Evolutionary conservation across 768 basidiomycete species (phyloP).

Genomic region (Phlebiopsis gigantea): DNA sequence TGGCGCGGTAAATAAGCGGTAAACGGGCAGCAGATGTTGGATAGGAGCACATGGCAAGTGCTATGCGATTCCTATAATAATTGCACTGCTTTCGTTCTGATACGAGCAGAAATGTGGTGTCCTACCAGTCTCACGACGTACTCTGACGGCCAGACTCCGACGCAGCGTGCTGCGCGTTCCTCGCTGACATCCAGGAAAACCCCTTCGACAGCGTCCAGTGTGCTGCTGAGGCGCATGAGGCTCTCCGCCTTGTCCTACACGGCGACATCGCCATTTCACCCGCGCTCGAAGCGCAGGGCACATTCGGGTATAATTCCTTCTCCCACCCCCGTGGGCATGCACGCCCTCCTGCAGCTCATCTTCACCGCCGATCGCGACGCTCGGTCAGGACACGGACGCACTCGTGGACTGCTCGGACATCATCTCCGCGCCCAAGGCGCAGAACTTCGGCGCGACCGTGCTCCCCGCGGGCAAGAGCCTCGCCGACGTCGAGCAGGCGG

Average conservation of each 20-base stretch:
- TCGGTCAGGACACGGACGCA: slow-evolving; percentile 17
- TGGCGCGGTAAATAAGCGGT: no score
- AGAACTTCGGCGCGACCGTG: background rate
- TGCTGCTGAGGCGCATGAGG: slow-evolving; percentile 24
- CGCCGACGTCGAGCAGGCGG: slow-evolving; percentile 24
- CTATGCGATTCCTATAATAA: no score
- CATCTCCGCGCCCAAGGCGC: slow-evolving; percentile 14
- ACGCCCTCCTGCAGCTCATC: slow-evolving; percentile 25
- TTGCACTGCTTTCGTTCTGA: no score
- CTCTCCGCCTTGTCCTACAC: slow-evolving; percentile 23
- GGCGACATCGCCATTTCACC: slow-evolving; percentile 17
- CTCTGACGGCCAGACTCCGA: slow-evolving; percentile 25
- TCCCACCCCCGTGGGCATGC: slow-evolving; percentile 30
- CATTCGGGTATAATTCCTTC: background rate
- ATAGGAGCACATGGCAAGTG: no score
- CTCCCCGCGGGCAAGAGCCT: slow-evolving; percentile 21
- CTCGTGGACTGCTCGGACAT: slow-evolving; percentile 24
- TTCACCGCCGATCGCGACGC: slow-evolving; percentile 17
- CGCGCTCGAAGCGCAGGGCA: background rate
- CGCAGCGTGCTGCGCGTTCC: slow-evolving; percentile 26
- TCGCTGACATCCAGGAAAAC: slow-evolving; percentile 25
- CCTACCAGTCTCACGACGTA: no score
- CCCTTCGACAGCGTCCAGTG: slow-evolving; percentile 25
- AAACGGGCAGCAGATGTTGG: no score
- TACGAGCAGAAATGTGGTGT: no score